These are phyloP conservation scores for Castanospermum australe DNA, from an alignment of 306 rosid genomes.

Conservation along the genomic window DNA sequence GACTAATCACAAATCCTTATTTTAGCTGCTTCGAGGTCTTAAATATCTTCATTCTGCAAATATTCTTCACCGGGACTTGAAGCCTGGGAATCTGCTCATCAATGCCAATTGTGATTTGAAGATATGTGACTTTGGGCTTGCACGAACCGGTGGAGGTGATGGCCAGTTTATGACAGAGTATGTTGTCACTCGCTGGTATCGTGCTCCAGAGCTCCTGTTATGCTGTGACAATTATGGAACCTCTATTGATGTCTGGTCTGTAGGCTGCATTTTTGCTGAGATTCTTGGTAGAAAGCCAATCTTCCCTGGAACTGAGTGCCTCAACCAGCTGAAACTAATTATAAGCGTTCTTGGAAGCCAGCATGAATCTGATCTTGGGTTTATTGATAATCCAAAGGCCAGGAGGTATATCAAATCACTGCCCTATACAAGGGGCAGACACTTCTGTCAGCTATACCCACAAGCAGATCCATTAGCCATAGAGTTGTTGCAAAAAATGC, in stretches of 20 bases:
- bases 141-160: constrained; percentile 63
- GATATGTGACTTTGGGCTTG: constrained; percentile 89
- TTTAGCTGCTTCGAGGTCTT: constrained; percentile 79
- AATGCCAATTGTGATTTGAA: constrained; percentile 77
- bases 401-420: constrained; percentile 60
- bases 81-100: constrained; percentile 85
- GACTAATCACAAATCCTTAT: constrained; percentile 30
- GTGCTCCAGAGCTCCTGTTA: constrained; percentile 88
- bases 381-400: constrained; percentile 66
- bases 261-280: constrained; percentile 93
- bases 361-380: constrained; percentile 51
- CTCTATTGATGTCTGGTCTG: constrained; percentile 91
- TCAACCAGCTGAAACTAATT: constrained; percentile 76
- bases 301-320: constrained; percentile 79
- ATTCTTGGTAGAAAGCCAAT: constrained; percentile 84
- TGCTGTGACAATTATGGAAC: constrained; percentile 83
- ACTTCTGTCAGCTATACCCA: constrained; percentile 61
- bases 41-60: constrained; percentile 86
- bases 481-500: constrained; percentile 82
- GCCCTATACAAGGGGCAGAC: constrained; percentile 56
- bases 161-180: constrained; percentile 89
- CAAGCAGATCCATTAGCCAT: constrained; percentile 76
- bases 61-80: constrained; percentile 86
- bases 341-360: constrained; percentile 79
- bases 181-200: constrained; percentile 93